Conservation (phyloP, 1,284 basidiomycete genomes). For the Ganoderma sinense region DNA sequence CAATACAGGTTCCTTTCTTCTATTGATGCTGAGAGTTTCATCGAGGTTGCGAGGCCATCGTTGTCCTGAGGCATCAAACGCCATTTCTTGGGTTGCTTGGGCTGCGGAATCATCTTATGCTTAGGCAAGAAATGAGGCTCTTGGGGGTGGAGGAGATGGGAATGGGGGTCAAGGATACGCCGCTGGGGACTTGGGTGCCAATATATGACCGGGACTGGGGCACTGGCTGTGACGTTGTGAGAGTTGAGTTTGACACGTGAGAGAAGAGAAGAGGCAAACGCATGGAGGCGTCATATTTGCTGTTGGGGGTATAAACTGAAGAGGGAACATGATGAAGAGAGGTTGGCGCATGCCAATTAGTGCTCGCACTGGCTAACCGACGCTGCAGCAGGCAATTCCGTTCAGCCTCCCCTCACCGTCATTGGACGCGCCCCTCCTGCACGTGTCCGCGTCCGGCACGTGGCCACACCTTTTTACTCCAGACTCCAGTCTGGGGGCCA, state of each 20-base stretch:
- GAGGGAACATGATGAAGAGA: background rate
- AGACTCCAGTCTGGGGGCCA: no score
- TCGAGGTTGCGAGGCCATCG: background rate
- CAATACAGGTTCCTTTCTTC: constrained; percentile 7
- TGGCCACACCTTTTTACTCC: constrained; percentile 24
- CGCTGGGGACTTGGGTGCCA: background rate
- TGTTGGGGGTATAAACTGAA: background rate
- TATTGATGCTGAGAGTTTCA: background rate
- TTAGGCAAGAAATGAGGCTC: background rate
- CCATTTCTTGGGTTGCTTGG: background rate
- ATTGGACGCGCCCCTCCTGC: constrained; percentile 6
- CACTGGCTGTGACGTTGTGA: background rate
- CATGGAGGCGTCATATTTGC: background rate
- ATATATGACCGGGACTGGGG: background rate
- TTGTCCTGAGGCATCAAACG: background rate
- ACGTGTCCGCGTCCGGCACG: constrained; percentile 25
- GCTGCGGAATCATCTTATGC: background rate
- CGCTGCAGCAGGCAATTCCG: no score
- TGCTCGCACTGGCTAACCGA: no score
- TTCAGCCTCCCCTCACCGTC: no score
- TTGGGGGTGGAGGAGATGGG: background rate
- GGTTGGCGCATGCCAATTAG: background rate
- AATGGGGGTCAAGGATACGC: background rate
- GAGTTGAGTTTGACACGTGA: background rate
- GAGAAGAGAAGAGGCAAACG: background rate